Evolutionary conservation across 176 grass and related monocot genomes (phyloP).

Genomic region (Eragrostis nindensis): DNA sequence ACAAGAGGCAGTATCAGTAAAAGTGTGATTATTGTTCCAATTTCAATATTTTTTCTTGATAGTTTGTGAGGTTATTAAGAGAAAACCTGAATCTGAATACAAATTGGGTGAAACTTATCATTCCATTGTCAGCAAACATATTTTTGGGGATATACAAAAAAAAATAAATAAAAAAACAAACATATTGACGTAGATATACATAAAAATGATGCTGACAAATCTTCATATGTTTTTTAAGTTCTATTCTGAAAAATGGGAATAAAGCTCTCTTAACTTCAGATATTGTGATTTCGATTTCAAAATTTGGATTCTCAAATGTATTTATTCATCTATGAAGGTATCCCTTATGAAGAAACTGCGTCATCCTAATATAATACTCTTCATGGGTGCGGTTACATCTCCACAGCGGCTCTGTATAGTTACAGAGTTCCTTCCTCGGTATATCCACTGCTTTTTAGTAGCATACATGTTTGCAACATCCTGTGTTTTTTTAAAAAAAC

Average conservation of each 20-base stretch:
- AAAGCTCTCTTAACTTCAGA: conserved; percentile 4
- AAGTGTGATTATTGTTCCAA: conserved; percentile 13
- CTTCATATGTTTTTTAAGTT: conserved; percentile 22
- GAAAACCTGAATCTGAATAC: conserved; percentile 18
- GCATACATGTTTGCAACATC: conserved; percentile 33
- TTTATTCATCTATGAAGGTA: conserved; percentile 66
- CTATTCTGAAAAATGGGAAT: conserved; percentile 24
- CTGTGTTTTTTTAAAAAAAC: conserved; percentile 3
- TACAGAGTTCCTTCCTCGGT: conserved; percentile 96
- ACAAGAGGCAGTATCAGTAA: not conserved
- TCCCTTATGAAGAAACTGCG: conserved; percentile 99
- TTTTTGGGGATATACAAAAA: not conserved
- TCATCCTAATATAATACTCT: conserved; percentile 97
- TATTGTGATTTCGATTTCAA: conserved; percentile 25
- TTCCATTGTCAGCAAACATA: conserved; percentile 18
- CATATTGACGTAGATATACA: conserved; percentile 27
- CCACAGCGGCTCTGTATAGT: conserved; percentile 97
- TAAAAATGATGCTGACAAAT: too few species aligned
- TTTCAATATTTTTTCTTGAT: conserved; percentile 17
- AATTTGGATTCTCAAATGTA: not conserved
- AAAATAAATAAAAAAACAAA: too few species aligned
- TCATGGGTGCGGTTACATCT: conserved; percentile 97
- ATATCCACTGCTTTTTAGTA: conserved; percentile 30
- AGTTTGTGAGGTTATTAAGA: conserved; percentile 15
- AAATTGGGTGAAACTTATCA: conserved; percentile 18